A percentile compares a stretch with the other conserved stretches of the same genome.
These are phyloP conservation scores for Alternaria gaisen DNA, from an alignment of 2,329 filamentous ascomycete genomes.

Conservation along the genomic window DNA sequence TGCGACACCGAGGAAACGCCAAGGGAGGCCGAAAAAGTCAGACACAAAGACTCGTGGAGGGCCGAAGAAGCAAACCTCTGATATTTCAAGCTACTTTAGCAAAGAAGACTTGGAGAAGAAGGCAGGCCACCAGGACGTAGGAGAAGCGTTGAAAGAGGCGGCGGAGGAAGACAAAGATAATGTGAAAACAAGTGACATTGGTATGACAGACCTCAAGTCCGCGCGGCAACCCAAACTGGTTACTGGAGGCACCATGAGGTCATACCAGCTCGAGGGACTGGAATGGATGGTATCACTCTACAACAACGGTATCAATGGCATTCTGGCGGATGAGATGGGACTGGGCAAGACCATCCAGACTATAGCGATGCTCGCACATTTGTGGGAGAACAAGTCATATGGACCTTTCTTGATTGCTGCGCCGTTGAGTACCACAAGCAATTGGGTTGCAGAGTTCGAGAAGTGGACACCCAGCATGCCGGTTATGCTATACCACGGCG, in stretches of 20 bases:
- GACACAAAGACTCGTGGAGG: conserved; percentile 46
- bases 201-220: conserved; percentile 75
- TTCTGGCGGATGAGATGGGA: conserved; percentile 94
- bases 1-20: conserved; percentile 34
- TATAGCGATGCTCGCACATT: conserved; percentile 83
- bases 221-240: conserved; percentile 87
- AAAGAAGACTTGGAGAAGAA: conserved; percentile 66
- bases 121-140: conserved; percentile 62
- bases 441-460: conserved; percentile 94
- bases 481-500: conserved; percentile 89
- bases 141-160: conserved; percentile 67
- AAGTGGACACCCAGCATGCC: conserved; percentile 91
- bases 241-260: conserved; percentile 87
- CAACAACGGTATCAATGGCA: conserved; percentile 91
- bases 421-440: conserved; percentile 88
- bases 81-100: conserved; percentile 68
- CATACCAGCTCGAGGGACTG: conserved; percentile 91
- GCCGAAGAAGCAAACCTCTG: conserved; percentile 52
- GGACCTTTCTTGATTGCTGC: conserved; percentile 92
- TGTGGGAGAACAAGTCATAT: conserved; percentile 86
- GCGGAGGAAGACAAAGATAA: conserved; percentile 66
- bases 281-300: conserved; percentile 88
- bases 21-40: conserved; percentile 52
- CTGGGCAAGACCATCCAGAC: conserved; percentile 92
- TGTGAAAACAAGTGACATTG: conserved; percentile 67